These are phyloP conservation scores for Dendrocalamus sinicus DNA, from an alignment of 176 grass and related monocot genomes.

Conservation along the genomic window DNA sequence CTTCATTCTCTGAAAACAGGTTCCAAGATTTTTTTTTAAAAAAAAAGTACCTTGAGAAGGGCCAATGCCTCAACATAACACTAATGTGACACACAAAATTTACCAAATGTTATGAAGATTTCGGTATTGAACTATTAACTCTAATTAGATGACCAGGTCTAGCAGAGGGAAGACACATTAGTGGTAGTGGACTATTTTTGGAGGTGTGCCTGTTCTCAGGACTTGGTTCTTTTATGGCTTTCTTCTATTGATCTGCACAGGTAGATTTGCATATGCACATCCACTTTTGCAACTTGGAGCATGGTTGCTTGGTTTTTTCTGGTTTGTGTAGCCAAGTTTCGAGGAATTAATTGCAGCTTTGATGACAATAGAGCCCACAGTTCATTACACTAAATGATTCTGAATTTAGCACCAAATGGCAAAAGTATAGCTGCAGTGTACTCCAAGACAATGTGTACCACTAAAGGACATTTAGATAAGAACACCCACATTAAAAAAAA, in stretches of 20 bases:
- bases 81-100: neutral
- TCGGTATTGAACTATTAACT: neutral
- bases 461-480: neutral
- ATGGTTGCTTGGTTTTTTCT: neutral
- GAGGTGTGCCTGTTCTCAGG: neutral
- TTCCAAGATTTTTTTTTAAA: neutral
- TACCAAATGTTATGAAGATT: slow-evolving; percentile 10
- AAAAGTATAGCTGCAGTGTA: neutral
- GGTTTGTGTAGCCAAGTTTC: neutral
- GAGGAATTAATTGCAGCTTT: slow-evolving; percentile 3
- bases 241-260: neutral
- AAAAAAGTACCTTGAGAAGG: neutral
- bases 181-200: neutral
- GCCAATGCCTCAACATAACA: slow-evolving; percentile 25
- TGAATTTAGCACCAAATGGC: slow-evolving; percentile 1
- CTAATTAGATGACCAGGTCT: slow-evolving; percentile 5
- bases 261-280: slow-evolving; percentile 27
- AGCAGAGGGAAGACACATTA: slow-evolving; percentile 2
- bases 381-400: neutral
- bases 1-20: neutral
- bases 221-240: neutral
- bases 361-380: neutral
- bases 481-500: neutral
- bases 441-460: neutral
- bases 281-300: slow-evolving; percentile 3